A percentile compares a stretch with the other conserved stretches of the same genome.
These are phyloP conservation scores for Neonothopanus nambi DNA, from an alignment of 1,284 basidiomycete genomes.

Conservation along the genomic window DNA sequence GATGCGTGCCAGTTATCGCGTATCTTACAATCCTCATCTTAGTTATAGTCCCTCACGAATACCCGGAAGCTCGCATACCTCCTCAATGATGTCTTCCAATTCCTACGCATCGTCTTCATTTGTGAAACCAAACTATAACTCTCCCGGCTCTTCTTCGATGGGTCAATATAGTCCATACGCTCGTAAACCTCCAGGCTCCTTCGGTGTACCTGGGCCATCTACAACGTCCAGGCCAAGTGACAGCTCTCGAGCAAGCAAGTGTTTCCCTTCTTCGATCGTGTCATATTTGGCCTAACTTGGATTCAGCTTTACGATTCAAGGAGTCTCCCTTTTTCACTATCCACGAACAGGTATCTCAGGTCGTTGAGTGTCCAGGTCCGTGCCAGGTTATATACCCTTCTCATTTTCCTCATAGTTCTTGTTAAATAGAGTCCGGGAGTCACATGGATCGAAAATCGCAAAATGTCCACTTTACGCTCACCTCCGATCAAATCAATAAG, in stretches of 20 bases:
- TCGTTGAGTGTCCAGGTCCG: slow-evolving; percentile 76
- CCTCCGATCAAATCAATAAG: slow-evolving; percentile 61
- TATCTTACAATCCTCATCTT: slow-evolving; percentile 4
- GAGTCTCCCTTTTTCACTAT: slow-evolving; percentile 76
- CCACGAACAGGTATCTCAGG: slow-evolving; percentile 60
- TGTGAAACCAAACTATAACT: background rate
- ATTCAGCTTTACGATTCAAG: slow-evolving; percentile 71
- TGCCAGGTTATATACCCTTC: slow-evolving; percentile 7
- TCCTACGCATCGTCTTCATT: slow-evolving; percentile 6
- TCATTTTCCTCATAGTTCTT: slow-evolving; percentile 13
- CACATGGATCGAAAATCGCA: slow-evolving; percentile 73
- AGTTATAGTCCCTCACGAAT: slow-evolving; percentile 11
- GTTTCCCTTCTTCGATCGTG: slow-evolving; percentile 11
- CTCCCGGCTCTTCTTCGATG: background rate
- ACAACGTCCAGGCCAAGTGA: slow-evolving; percentile 1
- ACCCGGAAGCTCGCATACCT: slow-evolving; percentile 3
- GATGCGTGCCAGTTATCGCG: background rate
- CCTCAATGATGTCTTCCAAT: background rate
- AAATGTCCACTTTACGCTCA: slow-evolving; percentile 61
- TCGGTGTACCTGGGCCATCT: slow-evolving; percentile 16
- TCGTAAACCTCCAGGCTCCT: slow-evolving; percentile 39
- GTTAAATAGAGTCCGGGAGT: slow-evolving; percentile 68
- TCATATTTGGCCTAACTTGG: slow-evolving; percentile 10
- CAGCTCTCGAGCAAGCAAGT: slow-evolving; percentile 5
- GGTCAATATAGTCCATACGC: slow-evolving; percentile 60